Conservation (phyloP, 371 early-diverging fungal genomes). For the Mortierella sp. region DNA sequence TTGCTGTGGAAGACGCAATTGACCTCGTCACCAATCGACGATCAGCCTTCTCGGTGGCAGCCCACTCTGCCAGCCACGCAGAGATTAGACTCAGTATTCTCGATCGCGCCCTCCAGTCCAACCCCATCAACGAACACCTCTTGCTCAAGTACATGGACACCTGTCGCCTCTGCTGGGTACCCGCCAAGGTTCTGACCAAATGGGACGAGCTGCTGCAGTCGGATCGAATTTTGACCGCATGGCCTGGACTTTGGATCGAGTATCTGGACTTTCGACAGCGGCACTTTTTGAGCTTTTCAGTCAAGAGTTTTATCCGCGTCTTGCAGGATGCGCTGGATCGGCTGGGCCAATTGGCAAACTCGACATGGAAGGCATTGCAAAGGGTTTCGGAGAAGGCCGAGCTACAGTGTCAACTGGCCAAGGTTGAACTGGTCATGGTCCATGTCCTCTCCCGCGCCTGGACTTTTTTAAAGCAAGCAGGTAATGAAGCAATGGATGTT, state of each 20-base stretch:
- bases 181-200: constrained; percentile 70
- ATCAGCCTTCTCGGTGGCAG: constrained; percentile 46
- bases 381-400: constrained; percentile 16
- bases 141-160: constrained; percentile 71
- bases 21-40: constrained; percentile 32
- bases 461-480: constrained; percentile 75
- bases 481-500: constrained; percentile 48
- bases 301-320: constrained; percentile 71
- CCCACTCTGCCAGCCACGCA: constrained; percentile 61
- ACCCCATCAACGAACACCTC: constrained; percentile 73
- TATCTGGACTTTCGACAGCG: constrained; percentile 85
- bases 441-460: constrained; percentile 76
- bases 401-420: constrained; percentile 24
- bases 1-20: constrained; percentile 76
- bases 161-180: constrained; percentile 75
- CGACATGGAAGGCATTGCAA: constrained; percentile 27
- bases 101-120: constrained; percentile 76
- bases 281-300: constrained; percentile 76
- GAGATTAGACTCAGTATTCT: constrained; percentile 84
- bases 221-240: constrained; percentile 14
- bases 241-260: constrained; percentile 76
- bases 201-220: constrained; percentile 77
- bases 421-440: constrained; percentile 71
- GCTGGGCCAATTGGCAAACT: constrained; percentile 25
- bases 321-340: constrained; percentile 73